Percentiles rank a stretch among this genome's conserved stretches.
Evolutionary conservation across 1,284 basidiomycete species (phyloP).

Genomic region (Ustilago sp.): DNA sequence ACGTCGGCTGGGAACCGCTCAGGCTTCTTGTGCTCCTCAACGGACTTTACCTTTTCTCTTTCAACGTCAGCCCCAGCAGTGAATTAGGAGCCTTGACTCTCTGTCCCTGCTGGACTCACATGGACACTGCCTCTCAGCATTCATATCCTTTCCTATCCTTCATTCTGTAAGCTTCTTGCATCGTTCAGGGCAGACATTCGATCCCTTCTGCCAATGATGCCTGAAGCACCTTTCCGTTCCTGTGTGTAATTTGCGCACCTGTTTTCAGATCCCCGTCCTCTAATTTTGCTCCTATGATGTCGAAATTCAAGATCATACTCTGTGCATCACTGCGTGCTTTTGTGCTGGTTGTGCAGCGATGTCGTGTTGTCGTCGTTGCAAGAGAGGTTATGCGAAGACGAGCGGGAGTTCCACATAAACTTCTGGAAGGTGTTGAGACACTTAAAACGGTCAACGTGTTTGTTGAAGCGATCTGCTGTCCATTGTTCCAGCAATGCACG

Average conservation of each 20-base stretch:
- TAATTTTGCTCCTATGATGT: conserved; percentile 2
- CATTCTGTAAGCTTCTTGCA: conserved; percentile 1
- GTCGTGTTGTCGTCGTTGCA: not conserved
- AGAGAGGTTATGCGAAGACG: too few species aligned
- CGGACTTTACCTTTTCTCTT: conserved; percentile 2
- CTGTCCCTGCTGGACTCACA: not conserved
- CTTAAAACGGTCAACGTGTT: too few species aligned
- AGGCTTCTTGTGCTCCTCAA: conserved; percentile 1
- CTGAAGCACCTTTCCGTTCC: not conserved
- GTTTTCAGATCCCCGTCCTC: not conserved
- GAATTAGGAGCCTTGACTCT: not conserved
- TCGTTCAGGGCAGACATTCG: not conserved
- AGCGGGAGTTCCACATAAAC: too few species aligned
- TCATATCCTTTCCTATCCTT: not conserved
- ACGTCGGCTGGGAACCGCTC: not conserved
- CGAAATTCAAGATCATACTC: conserved; percentile 10
- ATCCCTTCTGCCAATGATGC: not conserved
- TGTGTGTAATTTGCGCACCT: conserved; percentile 23
- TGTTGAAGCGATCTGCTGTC: too few species aligned
- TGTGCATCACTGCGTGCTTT: not conserved
- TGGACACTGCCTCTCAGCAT: conserved; percentile 10
- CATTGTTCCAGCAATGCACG: too few species aligned
- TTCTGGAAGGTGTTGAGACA: too few species aligned
- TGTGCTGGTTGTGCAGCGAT: not conserved
- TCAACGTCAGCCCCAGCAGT: not conserved